phyloP scores from a whole-genome alignment of 2,329 filamentous ascomycete genomes.

The Rutstroemia sp. region DNA sequence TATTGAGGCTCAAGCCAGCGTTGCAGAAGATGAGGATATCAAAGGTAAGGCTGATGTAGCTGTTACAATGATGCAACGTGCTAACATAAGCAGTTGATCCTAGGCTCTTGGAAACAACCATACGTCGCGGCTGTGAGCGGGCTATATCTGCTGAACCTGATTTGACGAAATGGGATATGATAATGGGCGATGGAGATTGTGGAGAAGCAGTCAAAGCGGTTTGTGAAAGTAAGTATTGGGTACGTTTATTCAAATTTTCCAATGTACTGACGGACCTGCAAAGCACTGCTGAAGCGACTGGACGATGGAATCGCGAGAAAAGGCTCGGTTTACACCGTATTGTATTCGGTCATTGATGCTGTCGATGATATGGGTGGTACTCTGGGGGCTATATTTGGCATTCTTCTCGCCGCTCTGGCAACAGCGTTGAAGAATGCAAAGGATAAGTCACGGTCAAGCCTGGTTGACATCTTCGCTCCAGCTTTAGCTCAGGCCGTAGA shows the following conservation, averaged over 20 bases:
- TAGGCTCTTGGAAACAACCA: too few relatives aligned
- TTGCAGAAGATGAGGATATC: too few relatives aligned
- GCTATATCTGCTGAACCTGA: constrained; percentile 39
- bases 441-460: too few relatives aligned
- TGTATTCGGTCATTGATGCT: constrained; percentile 26
- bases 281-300: too few relatives aligned
- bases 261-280: too few relatives aligned
- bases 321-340: constrained; percentile 26
- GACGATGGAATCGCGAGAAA: too few relatives aligned
- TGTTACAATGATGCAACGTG: too few relatives aligned
- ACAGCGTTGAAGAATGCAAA: not conserved
- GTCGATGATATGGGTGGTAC: constrained; percentile 32
- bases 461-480: constrained; percentile 18
- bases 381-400: constrained; percentile 28
- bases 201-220: constrained; percentile 29
- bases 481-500: constrained; percentile 15
- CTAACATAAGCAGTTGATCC: too few relatives aligned
- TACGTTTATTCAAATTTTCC: constrained; percentile 12
- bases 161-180: constrained; percentile 43
- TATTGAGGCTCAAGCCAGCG: not conserved
- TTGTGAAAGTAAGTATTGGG: constrained; percentile 24
- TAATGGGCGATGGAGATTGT: constrained; percentile 31
- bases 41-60: too few relatives aligned
- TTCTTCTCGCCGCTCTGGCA: constrained; percentile 24
- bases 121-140: constrained; percentile 27